Percentiles rank a stretch among this genome's conserved stretches.
Evolutionary conservation across 768 basidiomycete genomes (phyloP).

Genomic region (Lactarius tabidus): DNA sequence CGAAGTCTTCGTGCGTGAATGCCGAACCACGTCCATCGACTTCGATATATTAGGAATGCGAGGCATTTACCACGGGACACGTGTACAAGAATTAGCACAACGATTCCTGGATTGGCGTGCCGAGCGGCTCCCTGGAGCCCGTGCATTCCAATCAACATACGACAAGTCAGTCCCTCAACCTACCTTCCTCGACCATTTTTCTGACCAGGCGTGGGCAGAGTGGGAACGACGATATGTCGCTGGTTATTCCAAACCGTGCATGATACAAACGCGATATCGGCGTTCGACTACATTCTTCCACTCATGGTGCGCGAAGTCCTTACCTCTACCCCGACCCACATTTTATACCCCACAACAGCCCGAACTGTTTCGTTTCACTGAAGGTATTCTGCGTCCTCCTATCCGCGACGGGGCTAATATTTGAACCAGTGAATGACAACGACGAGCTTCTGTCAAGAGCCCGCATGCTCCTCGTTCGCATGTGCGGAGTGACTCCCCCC

Average conservation of each 20-base stretch:
- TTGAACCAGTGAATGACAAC: conserved; percentile 59
- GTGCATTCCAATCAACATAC: conserved; percentile 82
- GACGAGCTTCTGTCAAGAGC: conserved; percentile 64
- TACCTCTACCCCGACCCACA: conserved; percentile 7
- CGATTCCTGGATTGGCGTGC: conserved; percentile 67
- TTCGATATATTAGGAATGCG: conserved; percentile 75
- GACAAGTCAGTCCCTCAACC: conserved; percentile 51
- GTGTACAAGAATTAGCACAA: conserved; percentile 57
- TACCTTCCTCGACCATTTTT: background rate
- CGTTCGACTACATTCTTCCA: conserved; percentile 79
- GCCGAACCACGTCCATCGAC: conserved; percentile 48
- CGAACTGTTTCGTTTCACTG: conserved; percentile 71
- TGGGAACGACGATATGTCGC: conserved; percentile 64
- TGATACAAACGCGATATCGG: conserved; percentile 69
- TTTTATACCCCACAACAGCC: conserved; percentile 41
- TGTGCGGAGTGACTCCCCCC: conserved; percentile 84
- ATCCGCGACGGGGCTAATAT: background rate
- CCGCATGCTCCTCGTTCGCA: conserved; percentile 67
- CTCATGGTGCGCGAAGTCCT: conserved; percentile 53
- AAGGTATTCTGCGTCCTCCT: conserved; percentile 40
- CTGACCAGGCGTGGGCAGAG: conserved; percentile 37
- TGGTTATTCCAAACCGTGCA: conserved; percentile 75
- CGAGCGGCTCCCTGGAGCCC: conserved; percentile 66
- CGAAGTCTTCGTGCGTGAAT: conserved; percentile 65
- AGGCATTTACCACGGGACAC: conserved; percentile 53